Evolutionary conservation across 1,284 basidiomycete genomes (phyloP), one percentile per base, ranked within the genome.

Genomic region (Coniferiporia sulphurascens): DNA sequence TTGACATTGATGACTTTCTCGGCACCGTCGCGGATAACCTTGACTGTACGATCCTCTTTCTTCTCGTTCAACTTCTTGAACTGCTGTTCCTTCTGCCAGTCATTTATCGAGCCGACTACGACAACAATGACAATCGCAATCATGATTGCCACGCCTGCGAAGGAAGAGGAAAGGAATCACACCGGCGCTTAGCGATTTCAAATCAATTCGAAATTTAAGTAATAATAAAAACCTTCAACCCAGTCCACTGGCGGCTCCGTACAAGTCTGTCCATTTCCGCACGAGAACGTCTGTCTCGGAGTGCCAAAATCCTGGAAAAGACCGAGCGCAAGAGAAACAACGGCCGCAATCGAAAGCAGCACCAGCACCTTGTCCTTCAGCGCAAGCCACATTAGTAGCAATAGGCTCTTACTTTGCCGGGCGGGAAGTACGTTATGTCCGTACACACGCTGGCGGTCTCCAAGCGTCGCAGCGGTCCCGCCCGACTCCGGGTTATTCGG

Each of bases 51-150:
- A 67, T 97, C 93, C 60, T 98, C 97, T 74, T 97, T 97, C 76
- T 97, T 92, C 65, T 92, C 92, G 70, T 98, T 98, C 56, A 99
- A 82, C 43, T 79, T 79, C 68, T 91, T 87, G 77, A 99, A 98
- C 74, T 99, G 96, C 6, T 86, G 86, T 72, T 99, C 96, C 75
- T 99, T 98, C 73, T 98, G 95, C 87, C 91, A 99, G 71, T 95
- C 94, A 69, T 94, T 95, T 43, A 95, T 63, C 22, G 91, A 92
- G 43, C 93, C 93, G 54, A 95, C 91, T 46, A 93, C 73, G 62
- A 96, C 87, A 63, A 97, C 93, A 62, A 94, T 92, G 53, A 83
- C 64, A 55, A 93, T 86, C 5, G 97, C 97, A 58, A 95, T 83
- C 66, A 97, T 85, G 70, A 99, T 99, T 6, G 96, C 94, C 12